Percentiles rank a stretch among this genome's conserved stretches.
These are phyloP conservation scores for Venturia pyrina DNA, from an alignment of 2,329 filamentous ascomycete species.

Conservation along the genomic window DNA sequence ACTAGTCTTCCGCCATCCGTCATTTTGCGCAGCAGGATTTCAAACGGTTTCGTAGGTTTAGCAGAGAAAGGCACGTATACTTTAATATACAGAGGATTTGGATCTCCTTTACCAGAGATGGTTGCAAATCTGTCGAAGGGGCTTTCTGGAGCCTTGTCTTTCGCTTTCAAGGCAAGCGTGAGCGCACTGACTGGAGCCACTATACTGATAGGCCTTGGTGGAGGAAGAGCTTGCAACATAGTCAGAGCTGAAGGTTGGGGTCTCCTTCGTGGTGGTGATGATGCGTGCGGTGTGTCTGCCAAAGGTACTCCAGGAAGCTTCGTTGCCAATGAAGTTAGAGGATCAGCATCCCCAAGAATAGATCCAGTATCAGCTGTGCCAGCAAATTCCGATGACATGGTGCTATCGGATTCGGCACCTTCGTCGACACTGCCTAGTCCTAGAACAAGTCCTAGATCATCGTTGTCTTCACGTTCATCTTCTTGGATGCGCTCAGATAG, in stretches of 20 bases:
- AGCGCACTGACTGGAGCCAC: constrained; percentile 61
- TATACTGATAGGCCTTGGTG: constrained; percentile 62
- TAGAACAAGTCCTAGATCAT: constrained; percentile 19
- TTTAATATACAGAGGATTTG: constrained; percentile 64
- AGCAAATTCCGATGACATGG: constrained; percentile 29
- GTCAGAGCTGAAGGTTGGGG: constrained; percentile 32
- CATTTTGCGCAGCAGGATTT: constrained; percentile 60
- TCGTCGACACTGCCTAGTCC: constrained; percentile 30
- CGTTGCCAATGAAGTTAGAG: constrained; percentile 43
- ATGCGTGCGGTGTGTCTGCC: constrained; percentile 30
- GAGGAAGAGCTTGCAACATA: constrained; percentile 56
- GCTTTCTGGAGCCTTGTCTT: constrained; percentile 57
- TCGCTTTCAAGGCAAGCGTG: constrained; percentile 62
- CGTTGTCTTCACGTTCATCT: constrained; percentile 30
- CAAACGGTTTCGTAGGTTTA: constrained; percentile 53
- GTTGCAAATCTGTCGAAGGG: constrained; percentile 70
- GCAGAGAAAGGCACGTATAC: constrained; percentile 67
- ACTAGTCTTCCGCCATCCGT: constrained; percentile 61
- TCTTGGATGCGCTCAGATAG: constrained; percentile 45
- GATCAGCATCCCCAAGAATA: constrained; percentile 53
- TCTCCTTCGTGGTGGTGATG: constrained; percentile 57
- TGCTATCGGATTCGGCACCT: constrained; percentile 28
- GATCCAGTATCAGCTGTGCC: constrained; percentile 53
- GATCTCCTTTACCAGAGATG: constrained; percentile 67
- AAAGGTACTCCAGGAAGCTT: constrained; percentile 32